Evolutionary conservation across 2,329 filamentous ascomycete genomes (phyloP).

Genomic region (Zymoseptoria pseudotritici): DNA sequence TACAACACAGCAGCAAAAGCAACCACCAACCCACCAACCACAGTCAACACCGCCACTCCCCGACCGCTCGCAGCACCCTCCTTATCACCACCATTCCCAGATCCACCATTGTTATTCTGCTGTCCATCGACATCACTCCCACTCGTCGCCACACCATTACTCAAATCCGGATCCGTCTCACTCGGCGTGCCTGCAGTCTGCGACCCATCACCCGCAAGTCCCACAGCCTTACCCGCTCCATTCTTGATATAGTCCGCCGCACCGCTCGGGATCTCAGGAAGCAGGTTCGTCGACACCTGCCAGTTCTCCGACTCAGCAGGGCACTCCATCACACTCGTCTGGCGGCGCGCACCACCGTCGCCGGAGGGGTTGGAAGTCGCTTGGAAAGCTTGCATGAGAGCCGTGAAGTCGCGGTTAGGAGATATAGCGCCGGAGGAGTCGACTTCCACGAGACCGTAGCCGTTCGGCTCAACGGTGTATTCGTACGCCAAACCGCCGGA

Average conservation of each 20-base stretch:
- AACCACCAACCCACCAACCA: neutral
- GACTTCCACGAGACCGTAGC: slow-evolving; percentile 72
- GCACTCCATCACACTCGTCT: slow-evolving; percentile 45
- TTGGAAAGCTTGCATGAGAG: slow-evolving; percentile 45
- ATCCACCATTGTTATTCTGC: slow-evolving; percentile 7
- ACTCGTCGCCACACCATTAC: slow-evolving; percentile 24
- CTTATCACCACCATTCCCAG: slow-evolving; percentile 18
- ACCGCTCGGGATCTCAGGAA: slow-evolving; percentile 50
- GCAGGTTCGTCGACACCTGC: slow-evolving; percentile 44
- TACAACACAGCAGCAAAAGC: neutral
- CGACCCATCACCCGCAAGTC: slow-evolving; percentile 44
- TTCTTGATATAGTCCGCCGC: slow-evolving; percentile 50
- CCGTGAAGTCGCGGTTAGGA: slow-evolving; percentile 56
- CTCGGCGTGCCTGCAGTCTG: slow-evolving; percentile 44
- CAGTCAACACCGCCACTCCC: slow-evolving; percentile 33
- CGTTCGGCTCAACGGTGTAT: slow-evolving; percentile 72
- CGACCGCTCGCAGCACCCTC: slow-evolving; percentile 29
- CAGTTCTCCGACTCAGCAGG: slow-evolving; percentile 49
- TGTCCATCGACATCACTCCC: slow-evolving; percentile 3
- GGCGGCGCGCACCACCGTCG: slow-evolving; percentile 50
- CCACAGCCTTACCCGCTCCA: slow-evolving; percentile 50
- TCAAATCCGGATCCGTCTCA: slow-evolving; percentile 38
- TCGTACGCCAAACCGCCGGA: slow-evolving; percentile 94
- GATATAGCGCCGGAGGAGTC: slow-evolving; percentile 44
- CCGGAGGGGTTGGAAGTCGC: slow-evolving; percentile 47